A percentile compares a stretch with the other conserved stretches of the same genome.
These are phyloP conservation scores for Senna siamea DNA, from an alignment of 306 rosid species.

Conservation along the genomic window DNA sequence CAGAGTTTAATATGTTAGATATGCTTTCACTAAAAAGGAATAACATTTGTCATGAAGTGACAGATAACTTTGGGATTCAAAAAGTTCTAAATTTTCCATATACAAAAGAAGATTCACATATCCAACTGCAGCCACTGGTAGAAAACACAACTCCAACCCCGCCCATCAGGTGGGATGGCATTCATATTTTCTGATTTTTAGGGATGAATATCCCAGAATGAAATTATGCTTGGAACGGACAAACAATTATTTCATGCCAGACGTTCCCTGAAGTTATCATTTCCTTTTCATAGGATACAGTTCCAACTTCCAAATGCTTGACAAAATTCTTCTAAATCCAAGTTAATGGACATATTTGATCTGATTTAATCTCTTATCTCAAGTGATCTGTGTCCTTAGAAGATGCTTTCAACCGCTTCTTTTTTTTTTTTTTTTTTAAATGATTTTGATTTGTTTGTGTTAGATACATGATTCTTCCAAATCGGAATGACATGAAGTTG, in stretches of 20 bases:
- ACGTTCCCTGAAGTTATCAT: background rate
- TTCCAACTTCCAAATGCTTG: background rate
- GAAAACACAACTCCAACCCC: background rate
- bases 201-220: background rate
- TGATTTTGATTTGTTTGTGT: slow-evolving; percentile 29
- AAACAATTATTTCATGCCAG: background rate
- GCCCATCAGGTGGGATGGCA: background rate
- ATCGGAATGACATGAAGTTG: slow-evolving; percentile 50
- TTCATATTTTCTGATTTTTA: background rate
- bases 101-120: background rate
- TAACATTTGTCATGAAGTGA: background rate
- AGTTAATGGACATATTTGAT: slow-evolving; percentile 15
- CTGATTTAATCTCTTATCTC: slow-evolving; percentile 19
- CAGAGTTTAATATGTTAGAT: background rate
- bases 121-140: background rate
- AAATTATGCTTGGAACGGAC: background rate
- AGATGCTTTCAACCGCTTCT: slow-evolving; percentile 28
- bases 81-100: background rate
- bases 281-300: background rate
- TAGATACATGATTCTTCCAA: slow-evolving; percentile 73
- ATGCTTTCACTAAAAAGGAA: slow-evolving; percentile 6
- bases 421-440: slow-evolving; percentile 13
- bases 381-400: slow-evolving; percentile 20
- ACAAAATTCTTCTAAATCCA: background rate
- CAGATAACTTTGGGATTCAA: background rate